These are phyloP conservation scores for Phytopythium kandeliae DNA, from an alignment of 352 stramenopile species.

Conservation along the genomic window DNA sequence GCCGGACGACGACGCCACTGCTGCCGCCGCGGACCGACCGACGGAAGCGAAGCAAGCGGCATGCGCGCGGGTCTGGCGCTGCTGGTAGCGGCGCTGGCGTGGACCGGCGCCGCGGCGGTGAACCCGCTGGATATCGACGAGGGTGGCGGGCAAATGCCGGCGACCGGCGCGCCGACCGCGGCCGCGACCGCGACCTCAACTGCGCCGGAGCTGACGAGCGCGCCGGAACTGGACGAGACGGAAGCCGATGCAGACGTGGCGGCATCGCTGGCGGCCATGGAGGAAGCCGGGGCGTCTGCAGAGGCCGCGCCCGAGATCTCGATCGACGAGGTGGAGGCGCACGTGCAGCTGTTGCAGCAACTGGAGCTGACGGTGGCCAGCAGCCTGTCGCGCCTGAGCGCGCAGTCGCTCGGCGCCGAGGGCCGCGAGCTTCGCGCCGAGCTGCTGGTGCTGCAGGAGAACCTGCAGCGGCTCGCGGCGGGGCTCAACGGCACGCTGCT, in stretches of 20 bases:
- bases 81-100: background rate
- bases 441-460: slow-evolving; percentile 40
- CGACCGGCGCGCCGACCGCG: background rate
- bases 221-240: no score
- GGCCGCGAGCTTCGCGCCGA: slow-evolving; percentile 19
- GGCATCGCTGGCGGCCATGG: background rate
- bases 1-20: background rate
- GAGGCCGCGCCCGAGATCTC: slow-evolving; percentile 40
- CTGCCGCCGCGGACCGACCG: background rate
- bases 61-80: slow-evolving; percentile 4
- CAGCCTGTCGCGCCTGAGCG: slow-evolving; percentile 43
- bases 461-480: slow-evolving; percentile 60
- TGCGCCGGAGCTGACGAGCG: background rate
- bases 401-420: slow-evolving; percentile 6
- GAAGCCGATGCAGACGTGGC: background rate
- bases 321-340: slow-evolving; percentile 72
- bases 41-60: background rate
- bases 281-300: background rate
- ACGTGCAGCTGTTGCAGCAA: slow-evolving; percentile 70
- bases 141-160: background rate
- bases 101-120: background rate
- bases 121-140: slow-evolving; percentile 6
- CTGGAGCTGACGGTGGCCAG: slow-evolving; percentile 61
- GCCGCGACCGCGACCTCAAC: background rate
- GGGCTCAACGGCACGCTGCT: slow-evolving; percentile 70